phyloP scores from a whole-genome alignment of 192 early-diverging fungal species.

The Coemansia sp. region DNA sequence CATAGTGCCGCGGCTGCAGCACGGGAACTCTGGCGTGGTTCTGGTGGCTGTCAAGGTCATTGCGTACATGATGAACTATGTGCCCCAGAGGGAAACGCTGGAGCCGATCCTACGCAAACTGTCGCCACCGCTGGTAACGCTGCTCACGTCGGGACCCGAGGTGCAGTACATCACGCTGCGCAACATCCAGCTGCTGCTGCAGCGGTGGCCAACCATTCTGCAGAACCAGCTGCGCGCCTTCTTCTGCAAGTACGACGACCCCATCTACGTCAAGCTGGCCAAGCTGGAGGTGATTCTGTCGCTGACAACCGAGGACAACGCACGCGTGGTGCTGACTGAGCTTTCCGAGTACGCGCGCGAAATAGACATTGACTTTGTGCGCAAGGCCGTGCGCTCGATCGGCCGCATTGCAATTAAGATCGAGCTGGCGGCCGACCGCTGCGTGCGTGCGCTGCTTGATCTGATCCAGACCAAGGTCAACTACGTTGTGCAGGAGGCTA shows the following conservation, averaged over 20 bases:
- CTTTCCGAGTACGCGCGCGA: constrained; percentile 94
- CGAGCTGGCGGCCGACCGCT: constrained; percentile 79
- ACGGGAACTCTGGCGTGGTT: constrained; percentile 93
- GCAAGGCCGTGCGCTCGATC: constrained; percentile 94
- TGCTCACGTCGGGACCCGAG: constrained; percentile 85
- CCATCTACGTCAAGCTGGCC: constrained; percentile 96
- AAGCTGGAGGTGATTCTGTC: constrained; percentile 96
- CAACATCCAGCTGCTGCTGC: constrained; percentile 93
- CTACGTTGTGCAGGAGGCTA: constrained; percentile 98
- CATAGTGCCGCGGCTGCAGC: constrained; percentile 85
- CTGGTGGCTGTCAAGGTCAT: constrained; percentile 86
- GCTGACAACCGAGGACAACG: constrained; percentile 79
- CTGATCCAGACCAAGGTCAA: constrained; percentile 96
- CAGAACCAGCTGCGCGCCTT: constrained; percentile 96
- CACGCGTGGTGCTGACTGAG: constrained; percentile 86
- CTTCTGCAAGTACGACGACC: constrained; percentile 99
- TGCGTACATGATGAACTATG: constrained; percentile 93
- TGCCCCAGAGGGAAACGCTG: constrained; percentile 76
- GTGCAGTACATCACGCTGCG: constrained; percentile 96
- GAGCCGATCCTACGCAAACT: constrained; percentile 76
- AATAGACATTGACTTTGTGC: constrained; percentile 97
- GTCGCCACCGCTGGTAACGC: constrained; percentile 90
- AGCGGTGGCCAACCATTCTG: constrained; percentile 85
- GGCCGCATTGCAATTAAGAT: constrained; percentile 98
- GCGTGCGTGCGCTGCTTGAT: constrained; percentile 84